Base-by-base conservation (phyloP, 306 rosid genomes). In the Casuarina equisetifolia region DNA sequence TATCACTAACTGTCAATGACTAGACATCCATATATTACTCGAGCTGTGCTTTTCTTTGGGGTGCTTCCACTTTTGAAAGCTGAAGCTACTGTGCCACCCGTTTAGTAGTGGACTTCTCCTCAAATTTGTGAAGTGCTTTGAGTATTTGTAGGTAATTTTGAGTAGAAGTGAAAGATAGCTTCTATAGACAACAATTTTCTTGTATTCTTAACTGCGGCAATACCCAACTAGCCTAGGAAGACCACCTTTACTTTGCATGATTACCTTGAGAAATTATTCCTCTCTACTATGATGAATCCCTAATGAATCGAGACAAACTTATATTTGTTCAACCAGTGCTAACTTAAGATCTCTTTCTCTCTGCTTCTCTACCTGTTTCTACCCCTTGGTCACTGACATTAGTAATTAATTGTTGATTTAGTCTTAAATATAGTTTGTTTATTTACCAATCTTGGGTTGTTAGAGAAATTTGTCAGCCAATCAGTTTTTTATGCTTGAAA, bases 401-500 rank as follows among this genome's bases (percentile, higher is more conserved):
- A 58, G 6, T 58, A 58, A 1, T 9, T 63, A 19, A 38, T 40
- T 48, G 12, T 40, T 66, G 50, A 66, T 42, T 46, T 42, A 51
- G 16, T 68, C 36, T 42, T 20, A 6, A 53, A 44, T 35, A 9
- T 67, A 15, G 6, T 25, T 40, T 6, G 53, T 58, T 76, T 42
- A 69, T 64, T 48, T 72, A 46, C 20, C 35, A 20, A 36, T 36
- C 16, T 52, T 39, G 32, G 11, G 49, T 66, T 66, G 50, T 15
- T 58, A 38, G 64, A 20, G 64, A 2, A 58, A 25, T 20, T 12
- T 25, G 13, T n/a, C 39, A 57, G 25, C 40, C 3, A 9, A 71
- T 32, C 43, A 71, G 4, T 71, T 71, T 12, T 71, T 35, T 71
- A 25, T 71, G 74, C 44, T 49, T 55, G 66, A 53, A 12, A 58